phyloP scores from a whole-genome alignment of 2,329 filamentous ascomycete species.

The Pyrenophora teres region DNA sequence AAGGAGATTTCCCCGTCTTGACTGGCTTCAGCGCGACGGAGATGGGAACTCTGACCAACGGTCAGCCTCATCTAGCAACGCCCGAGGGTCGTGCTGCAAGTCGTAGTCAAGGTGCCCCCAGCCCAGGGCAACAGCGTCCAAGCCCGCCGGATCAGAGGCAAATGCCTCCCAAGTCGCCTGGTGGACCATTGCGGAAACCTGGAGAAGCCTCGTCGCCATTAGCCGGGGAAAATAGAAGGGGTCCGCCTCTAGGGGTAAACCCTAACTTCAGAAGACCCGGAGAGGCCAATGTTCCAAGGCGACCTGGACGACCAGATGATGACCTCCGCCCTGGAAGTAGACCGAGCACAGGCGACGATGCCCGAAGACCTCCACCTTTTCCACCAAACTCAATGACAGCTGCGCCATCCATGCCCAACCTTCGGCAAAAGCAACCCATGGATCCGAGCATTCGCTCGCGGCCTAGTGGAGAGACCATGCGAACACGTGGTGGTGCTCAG shows the following conservation, averaged over 20 bases:
- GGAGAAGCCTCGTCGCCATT: slow-evolving; percentile 21
- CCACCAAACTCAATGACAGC: slow-evolving; percentile 26
- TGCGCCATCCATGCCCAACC: slow-evolving; percentile 33
- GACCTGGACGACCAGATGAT: slow-evolving; percentile 28
- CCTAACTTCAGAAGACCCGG: slow-evolving; percentile 33
- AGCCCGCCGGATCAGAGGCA: slow-evolving; percentile 23
- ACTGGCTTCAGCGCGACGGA: slow-evolving; percentile 82
- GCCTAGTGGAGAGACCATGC: slow-evolving; percentile 45
- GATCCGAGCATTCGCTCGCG: slow-evolving; percentile 42
- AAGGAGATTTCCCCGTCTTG: slow-evolving; percentile 70
- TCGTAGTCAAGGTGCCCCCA: slow-evolving; percentile 11
- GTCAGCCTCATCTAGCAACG: slow-evolving; percentile 39
- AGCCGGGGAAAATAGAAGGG: slow-evolving; percentile 23
- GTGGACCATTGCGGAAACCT: slow-evolving; percentile 26
- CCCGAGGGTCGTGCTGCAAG: slow-evolving; percentile 31
- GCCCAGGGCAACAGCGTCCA: slow-evolving; percentile 20
- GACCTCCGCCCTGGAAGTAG: slow-evolving; percentile 25
- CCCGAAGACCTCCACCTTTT: slow-evolving; percentile 32
- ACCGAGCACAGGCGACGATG: slow-evolving; percentile 38
- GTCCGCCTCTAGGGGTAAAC: slow-evolving; percentile 16
- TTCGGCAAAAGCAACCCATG: slow-evolving; percentile 40
- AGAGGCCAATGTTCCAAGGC: slow-evolving; percentile 24
- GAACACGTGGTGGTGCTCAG: slow-evolving; percentile 37
- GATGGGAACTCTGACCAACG: slow-evolving; percentile 72
- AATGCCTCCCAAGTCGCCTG: slow-evolving; percentile 29